phyloP scores from a whole-genome alignment of 2,329 filamentous ascomycete species.

The Epichloe gansuensis region DNA sequence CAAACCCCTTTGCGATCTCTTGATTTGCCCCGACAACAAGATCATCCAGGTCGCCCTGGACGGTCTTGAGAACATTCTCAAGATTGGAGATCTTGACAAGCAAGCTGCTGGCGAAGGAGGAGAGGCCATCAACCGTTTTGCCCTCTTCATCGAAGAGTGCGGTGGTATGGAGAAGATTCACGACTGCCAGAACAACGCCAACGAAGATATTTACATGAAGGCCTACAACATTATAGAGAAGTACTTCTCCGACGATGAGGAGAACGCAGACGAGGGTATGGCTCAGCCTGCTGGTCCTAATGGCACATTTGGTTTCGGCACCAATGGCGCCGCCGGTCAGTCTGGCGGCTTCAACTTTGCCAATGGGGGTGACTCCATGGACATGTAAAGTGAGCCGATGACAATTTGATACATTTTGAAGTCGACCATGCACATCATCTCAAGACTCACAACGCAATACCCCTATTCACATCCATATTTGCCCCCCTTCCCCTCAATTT shows the following conservation, averaged over 20 bases:
- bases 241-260: conserved; percentile 98
- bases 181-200: conserved; percentile 99
- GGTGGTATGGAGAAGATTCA: conserved; percentile 99
- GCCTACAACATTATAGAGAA: conserved; percentile 99
- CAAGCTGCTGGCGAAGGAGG: conserved; percentile 64
- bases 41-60: conserved; percentile 98
- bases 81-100: conserved; percentile 98
- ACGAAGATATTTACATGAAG: conserved; percentile 99
- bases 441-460: background rate
- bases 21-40: conserved; percentile 97
- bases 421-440: background rate
- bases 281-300: conserved; percentile 58
- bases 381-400: conserved; percentile 38
- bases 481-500: conserved; percentile 6
- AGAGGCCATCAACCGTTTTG: conserved; percentile 87
- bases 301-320: conserved; percentile 69
- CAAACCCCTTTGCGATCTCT: conserved; percentile 89
- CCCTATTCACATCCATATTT: conserved; percentile 5
- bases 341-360: conserved; percentile 91
- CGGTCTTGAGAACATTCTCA: conserved; percentile 96
- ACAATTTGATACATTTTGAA: background rate
- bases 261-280: conserved; percentile 72
- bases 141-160: conserved; percentile 96
- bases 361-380: conserved; percentile 53
- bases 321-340: conserved; percentile 43